Percentiles rank a stretch among this genome's conserved stretches.
phyloP scores from a whole-genome alignment of 768 basidiomycete genomes.

The Boletus fagicola region DNA sequence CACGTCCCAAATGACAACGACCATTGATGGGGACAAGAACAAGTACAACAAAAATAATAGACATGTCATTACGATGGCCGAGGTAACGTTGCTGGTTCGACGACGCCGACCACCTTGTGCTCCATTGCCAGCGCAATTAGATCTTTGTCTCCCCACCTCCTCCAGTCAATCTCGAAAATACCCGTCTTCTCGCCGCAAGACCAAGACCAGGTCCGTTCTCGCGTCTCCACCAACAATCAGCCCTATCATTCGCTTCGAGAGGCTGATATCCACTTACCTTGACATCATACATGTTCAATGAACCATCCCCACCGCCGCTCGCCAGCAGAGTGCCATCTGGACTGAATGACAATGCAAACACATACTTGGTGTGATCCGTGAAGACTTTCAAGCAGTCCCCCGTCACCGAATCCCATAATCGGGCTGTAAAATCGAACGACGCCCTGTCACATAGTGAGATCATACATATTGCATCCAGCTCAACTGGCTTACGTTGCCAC shows the following conservation, averaged over 20 bases:
- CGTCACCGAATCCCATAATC: conserved; percentile 79
- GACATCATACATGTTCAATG: conserved; percentile 68
- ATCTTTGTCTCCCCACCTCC: conserved; percentile 49
- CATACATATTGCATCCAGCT: neutral
- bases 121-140: conserved; percentile 71
- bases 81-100: conserved; percentile 51
- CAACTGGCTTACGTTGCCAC: conserved; percentile 62
- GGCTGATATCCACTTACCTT: conserved; percentile 48
- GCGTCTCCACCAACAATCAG: conserved; percentile 35
- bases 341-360: conserved; percentile 75
- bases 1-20: no score
- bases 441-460: conserved; percentile 43
- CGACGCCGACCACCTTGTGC: conserved; percentile 62
- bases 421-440: conserved; percentile 77
- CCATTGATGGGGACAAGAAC: no score
- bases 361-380: conserved; percentile 64
- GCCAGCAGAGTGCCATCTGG: conserved; percentile 71
- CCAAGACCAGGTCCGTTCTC: conserved; percentile 62
- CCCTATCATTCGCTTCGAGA: neutral
- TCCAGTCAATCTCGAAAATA: conserved; percentile 79
- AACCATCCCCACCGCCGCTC: conserved; percentile 78
- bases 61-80: conserved; percentile 5
- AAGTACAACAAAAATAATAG: conserved; percentile 1
- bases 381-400: conserved; percentile 75
- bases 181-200: conserved; percentile 59